Evolutionary conservation across 2,329 filamentous ascomycete species (phyloP).

Genomic region (Elsinoe ampelina): DNA sequence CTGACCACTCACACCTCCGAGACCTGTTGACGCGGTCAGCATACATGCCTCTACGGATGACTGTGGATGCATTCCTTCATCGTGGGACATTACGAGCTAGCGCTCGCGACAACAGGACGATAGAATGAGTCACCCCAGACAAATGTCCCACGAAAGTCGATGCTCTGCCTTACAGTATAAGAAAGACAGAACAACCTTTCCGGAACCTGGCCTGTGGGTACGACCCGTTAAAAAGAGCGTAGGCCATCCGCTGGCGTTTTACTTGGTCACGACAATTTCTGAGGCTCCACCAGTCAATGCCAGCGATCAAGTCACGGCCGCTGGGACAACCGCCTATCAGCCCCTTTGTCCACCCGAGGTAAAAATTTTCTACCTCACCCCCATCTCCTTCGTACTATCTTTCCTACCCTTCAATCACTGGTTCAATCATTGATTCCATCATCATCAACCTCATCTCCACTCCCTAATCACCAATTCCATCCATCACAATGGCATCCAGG

Average conservation of each 20-base stretch:
- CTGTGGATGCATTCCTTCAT: neutral
- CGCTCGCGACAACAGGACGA: neutral
- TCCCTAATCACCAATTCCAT: conserved; percentile 25
- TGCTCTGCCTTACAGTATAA: neutral
- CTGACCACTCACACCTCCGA: neutral
- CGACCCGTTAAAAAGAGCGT: conserved; percentile 12
- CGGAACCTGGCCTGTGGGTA: conserved; percentile 4
- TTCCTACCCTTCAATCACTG: neutral
- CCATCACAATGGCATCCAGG: conserved; percentile 72
- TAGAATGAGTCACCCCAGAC: neutral
- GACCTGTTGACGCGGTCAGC: neutral
- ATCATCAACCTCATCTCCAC: conserved; percentile 15
- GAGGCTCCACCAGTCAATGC: conserved; percentile 11
- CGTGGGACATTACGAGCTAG: neutral
- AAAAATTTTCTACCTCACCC: conserved; percentile 13
- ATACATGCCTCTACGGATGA: neutral
- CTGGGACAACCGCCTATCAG: conserved; percentile 9
- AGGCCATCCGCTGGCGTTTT: conserved; percentile 14
- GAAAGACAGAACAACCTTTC: neutral
- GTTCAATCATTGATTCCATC: conserved; percentile 2
- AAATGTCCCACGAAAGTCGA: neutral
- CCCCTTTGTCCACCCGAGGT: conserved; percentile 12
- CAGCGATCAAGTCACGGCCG: conserved; percentile 1
- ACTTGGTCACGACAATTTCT: conserved; percentile 6
- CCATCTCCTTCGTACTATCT: neutral